These are phyloP conservation scores for Hypoxylon sp. DNA, from an alignment of 2,329 filamentous ascomycete genomes.

Conservation along the genomic window DNA sequence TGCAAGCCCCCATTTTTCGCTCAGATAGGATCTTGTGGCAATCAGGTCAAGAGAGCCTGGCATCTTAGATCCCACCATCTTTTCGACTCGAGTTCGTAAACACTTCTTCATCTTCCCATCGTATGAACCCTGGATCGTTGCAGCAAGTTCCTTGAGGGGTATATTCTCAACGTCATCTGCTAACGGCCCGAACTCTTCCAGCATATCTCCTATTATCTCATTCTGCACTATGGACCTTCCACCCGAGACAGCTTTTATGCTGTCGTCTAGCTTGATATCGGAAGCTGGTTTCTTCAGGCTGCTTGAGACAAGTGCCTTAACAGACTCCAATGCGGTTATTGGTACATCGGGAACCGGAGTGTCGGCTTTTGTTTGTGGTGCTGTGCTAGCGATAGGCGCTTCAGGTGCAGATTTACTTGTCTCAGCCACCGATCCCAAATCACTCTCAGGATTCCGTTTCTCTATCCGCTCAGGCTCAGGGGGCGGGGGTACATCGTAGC, in stretches of 20 bases:
- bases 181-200: constrained; percentile 55
- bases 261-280: constrained; percentile 41
- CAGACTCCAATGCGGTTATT: constrained; percentile 37
- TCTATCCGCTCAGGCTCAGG: constrained; percentile 24
- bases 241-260: constrained; percentile 39
- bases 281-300: constrained; percentile 38
- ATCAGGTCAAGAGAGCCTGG: constrained; percentile 41
- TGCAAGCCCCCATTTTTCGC: constrained; percentile 39
- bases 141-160: constrained; percentile 51
- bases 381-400: constrained; percentile 7
- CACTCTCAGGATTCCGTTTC: constrained; percentile 8
- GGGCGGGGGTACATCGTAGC: constrained; percentile 33
- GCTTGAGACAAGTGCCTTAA: constrained; percentile 37
- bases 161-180: constrained; percentile 58
- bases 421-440: background rate
- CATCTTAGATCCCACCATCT: constrained; percentile 42
- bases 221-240: constrained; percentile 59
- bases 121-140: constrained; percentile 49
- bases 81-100: constrained; percentile 39
- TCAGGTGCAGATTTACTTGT: constrained; percentile 6
- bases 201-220: constrained; percentile 58
- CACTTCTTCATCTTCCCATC: constrained; percentile 50
- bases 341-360: constrained; percentile 29
- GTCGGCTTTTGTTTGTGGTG: constrained; percentile 24
- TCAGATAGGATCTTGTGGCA: constrained; percentile 28